These are phyloP conservation scores for Calocybe gangraenosa DNA, from an alignment of 768 basidiomycete species.

Conservation along the genomic window DNA sequence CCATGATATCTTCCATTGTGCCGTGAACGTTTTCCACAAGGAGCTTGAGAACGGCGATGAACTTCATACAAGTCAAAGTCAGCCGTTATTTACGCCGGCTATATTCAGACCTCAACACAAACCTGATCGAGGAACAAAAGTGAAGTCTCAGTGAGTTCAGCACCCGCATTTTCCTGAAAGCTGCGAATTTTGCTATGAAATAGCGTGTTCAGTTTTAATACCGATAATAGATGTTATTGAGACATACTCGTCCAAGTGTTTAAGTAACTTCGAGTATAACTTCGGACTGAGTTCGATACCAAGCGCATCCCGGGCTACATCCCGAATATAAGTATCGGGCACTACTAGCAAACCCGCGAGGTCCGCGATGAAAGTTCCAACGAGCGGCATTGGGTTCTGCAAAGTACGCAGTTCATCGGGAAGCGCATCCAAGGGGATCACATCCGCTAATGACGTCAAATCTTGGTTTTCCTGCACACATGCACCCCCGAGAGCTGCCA, in stretches of 20 bases:
- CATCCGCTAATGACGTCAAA: constrained; percentile 41
- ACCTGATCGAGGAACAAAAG: constrained; percentile 75
- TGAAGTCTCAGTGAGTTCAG: constrained; percentile 38
- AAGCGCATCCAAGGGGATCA: constrained; percentile 55
- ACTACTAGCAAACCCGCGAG: constrained; percentile 66
- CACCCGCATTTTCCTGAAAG: constrained; percentile 42
- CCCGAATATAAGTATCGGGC: constrained; percentile 65
- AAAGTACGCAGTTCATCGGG: constrained; percentile 71
- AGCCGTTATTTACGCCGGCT: neutral
- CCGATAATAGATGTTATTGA: neutral
- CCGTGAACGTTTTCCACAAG: constrained; percentile 69
- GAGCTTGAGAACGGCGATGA: constrained; percentile 70
- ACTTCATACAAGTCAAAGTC: constrained; percentile 33
- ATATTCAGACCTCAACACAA: constrained; percentile 2
- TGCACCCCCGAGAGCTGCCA: constrained; percentile 69
- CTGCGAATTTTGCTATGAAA: constrained; percentile 43
- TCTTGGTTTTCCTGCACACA: constrained; percentile 54
- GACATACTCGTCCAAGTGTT: constrained; percentile 70
- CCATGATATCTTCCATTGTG: constrained; percentile 54
- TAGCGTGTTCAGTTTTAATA: neutral
- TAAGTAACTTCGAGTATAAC: constrained; percentile 63
- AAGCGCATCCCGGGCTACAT: constrained; percentile 75
- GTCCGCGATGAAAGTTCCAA: constrained; percentile 62
- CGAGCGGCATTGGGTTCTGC: constrained; percentile 51
- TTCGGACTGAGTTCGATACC: constrained; percentile 74